These are phyloP conservation scores for Annona squamosa DNA, from an alignment of 164 flowering plant species.

Conservation along the genomic window DNA sequence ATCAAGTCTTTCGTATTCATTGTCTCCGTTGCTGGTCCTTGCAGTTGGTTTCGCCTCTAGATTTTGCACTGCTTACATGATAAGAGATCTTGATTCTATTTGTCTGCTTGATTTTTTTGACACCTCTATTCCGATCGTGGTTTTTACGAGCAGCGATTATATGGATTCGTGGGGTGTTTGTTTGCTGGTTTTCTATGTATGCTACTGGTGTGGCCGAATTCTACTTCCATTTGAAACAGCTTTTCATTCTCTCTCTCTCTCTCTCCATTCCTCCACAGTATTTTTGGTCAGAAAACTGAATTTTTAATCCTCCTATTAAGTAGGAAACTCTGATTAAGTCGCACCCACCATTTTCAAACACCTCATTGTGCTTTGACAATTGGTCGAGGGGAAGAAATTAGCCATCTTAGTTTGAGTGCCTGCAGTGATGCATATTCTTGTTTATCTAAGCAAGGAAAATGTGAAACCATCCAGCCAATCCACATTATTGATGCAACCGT, in stretches of 20 bases:
- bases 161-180: conserved; percentile 59
- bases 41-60: no score
- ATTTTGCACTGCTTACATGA: not conserved
- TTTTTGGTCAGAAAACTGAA: not conserved
- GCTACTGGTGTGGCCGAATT: conserved; percentile 44
- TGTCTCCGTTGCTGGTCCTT: conserved; percentile 47
- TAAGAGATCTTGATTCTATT: not conserved
- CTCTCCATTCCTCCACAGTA: not conserved
- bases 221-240: not conserved
- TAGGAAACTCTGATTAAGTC: not conserved
- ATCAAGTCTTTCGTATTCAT: conserved; percentile 38
- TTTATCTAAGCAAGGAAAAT: no score
- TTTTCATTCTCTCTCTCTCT: not conserved
- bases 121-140: not conserved
- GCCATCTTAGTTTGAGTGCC: no score
- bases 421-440: no score
- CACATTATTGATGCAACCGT: no score
- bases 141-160: conserved; percentile 45
- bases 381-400: not conserved
- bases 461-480: no score
- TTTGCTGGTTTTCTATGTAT: conserved; percentile 45
- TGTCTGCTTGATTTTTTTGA: not conserved
- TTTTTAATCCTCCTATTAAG: not conserved
- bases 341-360: not conserved
- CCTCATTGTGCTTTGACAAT: not conserved